Conservation (phyloP, 2,329 filamentous ascomycete species). For the Trichoderma semiorbis region DNA sequence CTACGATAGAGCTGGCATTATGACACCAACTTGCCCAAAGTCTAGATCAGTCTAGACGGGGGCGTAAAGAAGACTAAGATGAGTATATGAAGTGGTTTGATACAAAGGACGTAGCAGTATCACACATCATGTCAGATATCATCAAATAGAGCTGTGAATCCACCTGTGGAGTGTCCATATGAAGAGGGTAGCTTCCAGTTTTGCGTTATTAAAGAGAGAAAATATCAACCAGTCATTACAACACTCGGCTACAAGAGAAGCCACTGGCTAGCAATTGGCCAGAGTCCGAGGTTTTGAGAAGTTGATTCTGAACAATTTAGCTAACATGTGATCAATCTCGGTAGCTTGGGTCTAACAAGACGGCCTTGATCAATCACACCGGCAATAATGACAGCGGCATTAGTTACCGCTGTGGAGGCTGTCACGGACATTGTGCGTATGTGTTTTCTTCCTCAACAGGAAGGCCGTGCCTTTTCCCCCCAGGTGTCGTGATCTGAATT, state of each 20-base stretch:
- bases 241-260: not conserved
- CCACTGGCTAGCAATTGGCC: not conserved
- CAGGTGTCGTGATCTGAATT: constrained; percentile 6
- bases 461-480: not conserved
- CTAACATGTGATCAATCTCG: not conserved
- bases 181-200: not conserved
- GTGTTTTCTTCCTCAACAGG: not conserved
- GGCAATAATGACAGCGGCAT: not conserved
- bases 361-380: not conserved
- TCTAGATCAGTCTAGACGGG: not conserved
- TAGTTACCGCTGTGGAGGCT: not conserved
- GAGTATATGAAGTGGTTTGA: not conserved
- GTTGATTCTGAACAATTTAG: not conserved
- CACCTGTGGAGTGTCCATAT: not conserved
- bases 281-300: not conserved
- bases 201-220: not conserved
- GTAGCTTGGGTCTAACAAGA: not conserved
- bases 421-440: not conserved
- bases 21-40: not conserved
- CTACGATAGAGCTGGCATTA: not conserved
- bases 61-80: not conserved
- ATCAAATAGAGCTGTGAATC: not conserved
- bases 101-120: not conserved
- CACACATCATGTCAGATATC: not conserved
- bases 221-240: not conserved